Percentiles rank a stretch among this genome's conserved stretches.
Conservation (phyloP, 345 rosid genomes). For the Eucalyptus cloeziana region DNA sequence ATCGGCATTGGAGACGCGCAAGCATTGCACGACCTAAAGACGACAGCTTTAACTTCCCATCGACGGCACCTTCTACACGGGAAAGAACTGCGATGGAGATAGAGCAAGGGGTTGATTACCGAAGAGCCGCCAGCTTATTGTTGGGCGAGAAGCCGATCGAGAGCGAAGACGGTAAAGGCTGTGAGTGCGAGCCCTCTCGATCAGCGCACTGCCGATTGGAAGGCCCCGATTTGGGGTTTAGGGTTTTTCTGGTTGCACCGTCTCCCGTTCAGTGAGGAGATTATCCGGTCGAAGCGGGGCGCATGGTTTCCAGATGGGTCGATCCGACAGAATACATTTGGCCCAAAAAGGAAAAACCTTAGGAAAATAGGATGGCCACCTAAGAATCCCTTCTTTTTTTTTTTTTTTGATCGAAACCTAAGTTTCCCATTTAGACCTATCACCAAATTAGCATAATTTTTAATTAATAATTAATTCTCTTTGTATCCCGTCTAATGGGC, state of each 20-base stretch:
- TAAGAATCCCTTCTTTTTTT: neutral
- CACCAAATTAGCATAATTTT: neutral
- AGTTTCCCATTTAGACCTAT: neutral
- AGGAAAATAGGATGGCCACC: neutral
- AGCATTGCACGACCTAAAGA: neutral
- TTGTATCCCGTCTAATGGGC: neutral
- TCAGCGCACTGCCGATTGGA: neutral
- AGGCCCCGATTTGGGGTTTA: neutral
- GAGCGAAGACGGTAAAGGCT: neutral
- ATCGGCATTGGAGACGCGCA: neutral
- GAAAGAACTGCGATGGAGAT: neutral
- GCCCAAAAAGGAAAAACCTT: neutral
- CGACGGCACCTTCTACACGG: neutral
- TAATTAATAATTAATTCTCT: neutral
- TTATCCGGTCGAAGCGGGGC: neutral
- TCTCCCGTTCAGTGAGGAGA: neutral
- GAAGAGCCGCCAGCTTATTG: neutral
- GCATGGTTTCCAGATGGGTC: neutral
- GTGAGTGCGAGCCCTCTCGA: neutral
- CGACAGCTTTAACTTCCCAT: neutral
- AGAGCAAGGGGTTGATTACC: neutral
- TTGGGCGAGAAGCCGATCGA: neutral
- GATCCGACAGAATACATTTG: neutral
- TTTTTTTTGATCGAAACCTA: neutral
- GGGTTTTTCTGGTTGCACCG: neutral